Conservation (phyloP, 257 asterid species). For the Nemophila menziesii region DNA sequence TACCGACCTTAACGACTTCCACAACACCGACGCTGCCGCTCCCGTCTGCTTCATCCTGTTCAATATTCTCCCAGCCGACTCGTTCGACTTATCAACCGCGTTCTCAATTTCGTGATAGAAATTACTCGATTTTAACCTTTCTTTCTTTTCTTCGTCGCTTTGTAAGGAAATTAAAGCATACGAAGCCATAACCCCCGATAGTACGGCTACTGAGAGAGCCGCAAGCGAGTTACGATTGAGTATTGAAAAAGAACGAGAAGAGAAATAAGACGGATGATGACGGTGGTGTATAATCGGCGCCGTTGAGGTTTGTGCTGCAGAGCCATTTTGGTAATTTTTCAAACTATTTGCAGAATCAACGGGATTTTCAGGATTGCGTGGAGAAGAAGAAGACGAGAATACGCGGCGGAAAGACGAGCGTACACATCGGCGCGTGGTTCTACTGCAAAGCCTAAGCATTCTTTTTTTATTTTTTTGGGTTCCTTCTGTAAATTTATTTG, state of each 20-base stretch:
- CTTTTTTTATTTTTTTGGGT: not conserved
- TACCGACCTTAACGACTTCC: conserved; percentile 86
- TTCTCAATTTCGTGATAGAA: conserved; percentile 39
- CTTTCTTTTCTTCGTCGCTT: conserved; percentile 11
- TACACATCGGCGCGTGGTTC: conserved; percentile 21
- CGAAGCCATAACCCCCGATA: conserved; percentile 29
- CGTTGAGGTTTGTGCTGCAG: conserved; percentile 15
- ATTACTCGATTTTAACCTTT: conserved; percentile 8
- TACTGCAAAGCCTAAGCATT: conserved; percentile 29
- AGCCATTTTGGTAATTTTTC: conserved; percentile 17
- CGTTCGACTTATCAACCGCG: conserved; percentile 45
- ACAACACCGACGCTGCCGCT: conserved; percentile 76
- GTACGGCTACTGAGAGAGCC: conserved; percentile 37
- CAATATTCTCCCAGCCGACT: conserved; percentile 36
- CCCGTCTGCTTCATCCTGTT: conserved; percentile 75
- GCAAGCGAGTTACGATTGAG: conserved; percentile 22
- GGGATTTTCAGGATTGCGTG: conserved; percentile 10
- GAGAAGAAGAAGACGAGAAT: conserved; percentile 13
- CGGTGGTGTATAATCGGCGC: conserved; percentile 13
- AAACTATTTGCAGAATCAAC: too few relatives aligned
- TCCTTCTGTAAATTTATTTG: too few relatives aligned
- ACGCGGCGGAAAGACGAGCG: conserved; percentile 19
- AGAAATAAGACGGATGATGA: not conserved
- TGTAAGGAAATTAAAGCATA: conserved; percentile 19
- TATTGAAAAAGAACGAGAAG: conserved; percentile 7